phyloP scores from a whole-genome alignment of 352 stramenopile genomes.

The Globisporangium takayamanum region DNA sequence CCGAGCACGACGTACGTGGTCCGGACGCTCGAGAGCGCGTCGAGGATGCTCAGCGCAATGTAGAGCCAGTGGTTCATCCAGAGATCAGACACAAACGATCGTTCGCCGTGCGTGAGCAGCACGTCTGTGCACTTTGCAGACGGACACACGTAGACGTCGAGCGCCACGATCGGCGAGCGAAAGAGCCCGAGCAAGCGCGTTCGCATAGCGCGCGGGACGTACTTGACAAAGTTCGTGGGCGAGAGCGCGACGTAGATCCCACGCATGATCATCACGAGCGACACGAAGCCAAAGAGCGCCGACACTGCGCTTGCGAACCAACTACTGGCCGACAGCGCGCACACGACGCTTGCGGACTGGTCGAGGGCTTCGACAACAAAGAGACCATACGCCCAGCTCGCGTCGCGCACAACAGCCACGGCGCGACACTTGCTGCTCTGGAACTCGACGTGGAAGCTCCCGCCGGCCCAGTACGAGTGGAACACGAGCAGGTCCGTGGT shows the following conservation, averaged over 20 bases:
- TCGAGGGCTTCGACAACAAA: slow-evolving; percentile 33
- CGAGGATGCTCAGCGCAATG: slow-evolving; percentile 44
- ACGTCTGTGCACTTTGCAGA: slow-evolving; percentile 18
- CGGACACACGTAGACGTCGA: slow-evolving; percentile 19
- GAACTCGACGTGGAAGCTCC: slow-evolving; percentile 37
- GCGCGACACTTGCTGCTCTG: slow-evolving; percentile 44
- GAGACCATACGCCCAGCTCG: slow-evolving; percentile 31
- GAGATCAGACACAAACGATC: slow-evolving; percentile 45
- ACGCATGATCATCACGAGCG: slow-evolving; percentile 31
- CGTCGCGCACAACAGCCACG: slow-evolving; percentile 24
- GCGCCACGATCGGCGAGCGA: slow-evolving; percentile 7
- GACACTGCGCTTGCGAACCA: too few species aligned
- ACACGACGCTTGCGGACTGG: slow-evolving; percentile 21
- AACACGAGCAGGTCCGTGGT: slow-evolving; percentile 47
- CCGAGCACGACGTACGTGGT: slow-evolving; percentile 37
- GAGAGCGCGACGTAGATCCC: slow-evolving; percentile 33
- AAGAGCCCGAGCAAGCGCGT: slow-evolving; percentile 4
- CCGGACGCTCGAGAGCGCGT: slow-evolving; percentile 32
- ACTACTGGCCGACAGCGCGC: too few species aligned
- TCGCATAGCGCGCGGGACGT: slow-evolving; percentile 28
- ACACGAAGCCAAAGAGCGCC: slow-evolving; percentile 6
- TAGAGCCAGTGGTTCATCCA: slow-evolving; percentile 77
- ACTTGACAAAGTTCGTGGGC: slow-evolving; percentile 25
- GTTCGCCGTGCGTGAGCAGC: slow-evolving; percentile 26
- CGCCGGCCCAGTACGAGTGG: slow-evolving; percentile 48